These are phyloP conservation scores for Phoenix dactylifera DNA, from an alignment of 176 grass and related monocot species.

Conservation along the genomic window DNA sequence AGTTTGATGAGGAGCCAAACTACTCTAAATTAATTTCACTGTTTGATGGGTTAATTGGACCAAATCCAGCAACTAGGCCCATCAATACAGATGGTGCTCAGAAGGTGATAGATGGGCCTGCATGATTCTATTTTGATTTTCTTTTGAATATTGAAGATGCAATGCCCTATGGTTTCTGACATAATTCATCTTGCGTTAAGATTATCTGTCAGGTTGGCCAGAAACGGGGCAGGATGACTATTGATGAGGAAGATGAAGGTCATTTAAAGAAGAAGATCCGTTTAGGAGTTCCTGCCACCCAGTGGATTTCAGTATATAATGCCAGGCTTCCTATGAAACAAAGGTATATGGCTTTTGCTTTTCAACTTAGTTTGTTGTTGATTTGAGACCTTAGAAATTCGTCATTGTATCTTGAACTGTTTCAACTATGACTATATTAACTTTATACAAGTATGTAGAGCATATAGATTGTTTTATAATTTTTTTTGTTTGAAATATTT, in stretches of 20 bases:
- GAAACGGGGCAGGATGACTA: slow-evolving; percentile 61
- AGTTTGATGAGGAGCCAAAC: slow-evolving; percentile 88
- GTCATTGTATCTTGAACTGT: too few species aligned
- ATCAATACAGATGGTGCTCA: slow-evolving; percentile 84
- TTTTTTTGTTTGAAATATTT: too few species aligned
- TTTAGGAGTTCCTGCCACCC: slow-evolving; percentile 53
- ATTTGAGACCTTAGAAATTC: too few species aligned
- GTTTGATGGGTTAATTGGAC: slow-evolving; percentile 73
- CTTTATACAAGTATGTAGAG: too few species aligned
- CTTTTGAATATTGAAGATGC: not conserved
- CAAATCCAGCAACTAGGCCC: slow-evolving; percentile 43
- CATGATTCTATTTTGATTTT: slow-evolving; percentile 4
- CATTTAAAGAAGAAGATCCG: slow-evolving; percentile 80
- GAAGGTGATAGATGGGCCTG: slow-evolving; percentile 32
- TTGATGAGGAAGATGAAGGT: slow-evolving; percentile 52
- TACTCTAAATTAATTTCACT: slow-evolving; percentile 66
- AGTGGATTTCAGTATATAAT: slow-evolving; percentile 95
- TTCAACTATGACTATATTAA: too few species aligned
- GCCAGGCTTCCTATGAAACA: slow-evolving; percentile 79
- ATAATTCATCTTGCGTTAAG: slow-evolving; percentile 2
- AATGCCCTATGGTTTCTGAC: not conserved
- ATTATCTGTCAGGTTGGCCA: slow-evolving; percentile 49
- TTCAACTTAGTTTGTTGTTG: too few species aligned
- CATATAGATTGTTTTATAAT: too few species aligned
- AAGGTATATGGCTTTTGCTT: slow-evolving; percentile 25